phyloP scores from a whole-genome alignment of 352 stramenopile genomes.

The Phytophthora syringae region DNA sequence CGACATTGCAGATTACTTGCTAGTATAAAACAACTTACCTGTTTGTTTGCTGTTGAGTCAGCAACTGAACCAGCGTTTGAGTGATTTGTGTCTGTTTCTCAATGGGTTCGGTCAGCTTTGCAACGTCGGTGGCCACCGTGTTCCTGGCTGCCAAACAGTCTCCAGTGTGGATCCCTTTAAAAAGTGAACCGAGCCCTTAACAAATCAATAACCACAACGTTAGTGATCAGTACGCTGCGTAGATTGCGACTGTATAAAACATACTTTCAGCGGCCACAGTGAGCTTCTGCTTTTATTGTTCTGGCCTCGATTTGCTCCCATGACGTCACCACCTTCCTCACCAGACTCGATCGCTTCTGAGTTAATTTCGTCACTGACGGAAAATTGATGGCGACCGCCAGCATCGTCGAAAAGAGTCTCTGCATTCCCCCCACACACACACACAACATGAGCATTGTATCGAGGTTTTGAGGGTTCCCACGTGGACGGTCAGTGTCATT shows the following conservation, averaged over 20 bases:
- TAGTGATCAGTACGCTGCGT: not conserved
- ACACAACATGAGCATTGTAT: constrained; percentile 2
- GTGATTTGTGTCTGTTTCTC: constrained; percentile 1
- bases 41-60: not conserved
- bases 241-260: no score
- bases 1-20: constrained; percentile 8
- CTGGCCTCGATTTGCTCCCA: no score
- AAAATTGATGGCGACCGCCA: not conserved
- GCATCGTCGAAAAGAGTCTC: constrained; percentile 2
- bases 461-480: not conserved
- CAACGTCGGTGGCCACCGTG: not conserved
- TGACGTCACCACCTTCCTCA: no score
- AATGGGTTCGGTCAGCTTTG: constrained; percentile 3
- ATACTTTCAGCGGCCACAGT: not conserved
- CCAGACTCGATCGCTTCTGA: not conserved
- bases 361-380: no score
- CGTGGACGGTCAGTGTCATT: not conserved
- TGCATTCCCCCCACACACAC: not conserved
- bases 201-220: not conserved
- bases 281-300: not conserved
- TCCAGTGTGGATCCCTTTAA: constrained; percentile 1
- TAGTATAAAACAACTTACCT: not conserved
- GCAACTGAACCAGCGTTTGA: not conserved
- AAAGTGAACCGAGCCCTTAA: not conserved
- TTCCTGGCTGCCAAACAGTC: constrained; percentile 2